Conservation (phyloP, 208 protist genomes). For the Spongospora subterranea region DNA sequence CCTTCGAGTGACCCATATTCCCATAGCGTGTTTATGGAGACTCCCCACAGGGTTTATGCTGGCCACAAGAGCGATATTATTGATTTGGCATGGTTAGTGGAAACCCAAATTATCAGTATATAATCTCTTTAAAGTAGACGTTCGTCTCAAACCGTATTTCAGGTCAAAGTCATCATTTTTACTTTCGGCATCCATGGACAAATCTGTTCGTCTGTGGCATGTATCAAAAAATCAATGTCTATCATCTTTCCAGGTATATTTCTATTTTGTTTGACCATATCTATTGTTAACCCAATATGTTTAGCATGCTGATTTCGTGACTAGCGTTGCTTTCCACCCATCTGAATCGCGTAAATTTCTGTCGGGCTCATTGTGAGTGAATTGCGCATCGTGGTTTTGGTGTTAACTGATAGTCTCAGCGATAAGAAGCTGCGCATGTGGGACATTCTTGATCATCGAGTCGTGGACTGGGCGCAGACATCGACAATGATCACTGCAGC, state of each 20-base stretch:
- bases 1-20: neutral
- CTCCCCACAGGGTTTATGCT: neutral
- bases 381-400: neutral
- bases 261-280: neutral
- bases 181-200: slow-evolving; percentile 73
- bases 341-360: neutral
- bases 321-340: slow-evolving; percentile 75
- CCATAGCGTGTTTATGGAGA: neutral
- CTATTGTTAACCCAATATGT: neutral
- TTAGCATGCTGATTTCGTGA: slow-evolving; percentile 74
- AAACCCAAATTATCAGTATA: neutral
- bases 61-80: slow-evolving; percentile 49
- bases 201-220: slow-evolving; percentile 77
- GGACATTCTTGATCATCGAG: slow-evolving; percentile 70
- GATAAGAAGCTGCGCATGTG: slow-evolving; percentile 73
- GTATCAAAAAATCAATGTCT: slow-evolving; percentile 66
- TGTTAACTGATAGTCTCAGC: slow-evolving; percentile 67
- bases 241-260: slow-evolving; percentile 61
- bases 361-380: neutral
- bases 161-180: slow-evolving; percentile 5
- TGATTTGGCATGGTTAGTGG: slow-evolving; percentile 5
- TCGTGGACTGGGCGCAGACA: slow-evolving; percentile 66
- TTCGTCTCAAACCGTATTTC: too few species aligned
- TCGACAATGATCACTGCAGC: slow-evolving; percentile 65
- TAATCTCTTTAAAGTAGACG: neutral